Evolutionary conservation across 2,329 filamentous ascomycete species (phyloP).

Genomic region (Fusarium azukiicola): DNA sequence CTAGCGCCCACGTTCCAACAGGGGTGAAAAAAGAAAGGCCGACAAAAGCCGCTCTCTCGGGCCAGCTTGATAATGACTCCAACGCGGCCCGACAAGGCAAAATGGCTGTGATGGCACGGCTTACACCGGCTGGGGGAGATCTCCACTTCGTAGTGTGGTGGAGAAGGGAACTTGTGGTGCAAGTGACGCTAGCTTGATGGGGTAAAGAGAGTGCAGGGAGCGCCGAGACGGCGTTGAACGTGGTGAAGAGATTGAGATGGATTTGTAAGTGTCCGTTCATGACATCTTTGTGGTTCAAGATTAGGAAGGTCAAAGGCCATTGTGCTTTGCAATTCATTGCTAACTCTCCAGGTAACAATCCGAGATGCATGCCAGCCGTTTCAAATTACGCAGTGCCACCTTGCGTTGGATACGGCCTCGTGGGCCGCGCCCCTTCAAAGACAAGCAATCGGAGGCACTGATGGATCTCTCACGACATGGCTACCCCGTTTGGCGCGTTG

Average conservation of each 20-base stretch:
- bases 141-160: slow-evolving; percentile 28
- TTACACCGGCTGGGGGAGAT: slow-evolving; percentile 35
- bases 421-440: neutral
- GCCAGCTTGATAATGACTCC: neutral
- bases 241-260: slow-evolving; percentile 15
- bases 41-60: slow-evolving; percentile 23
- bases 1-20: neutral
- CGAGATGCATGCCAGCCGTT: slow-evolving; percentile 16
- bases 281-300: neutral
- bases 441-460: slow-evolving; percentile 16
- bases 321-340: neutral
- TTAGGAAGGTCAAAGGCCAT: neutral
- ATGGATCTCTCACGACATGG: slow-evolving; percentile 19
- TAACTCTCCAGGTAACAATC: neutral
- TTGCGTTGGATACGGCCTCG: slow-evolving; percentile 4
- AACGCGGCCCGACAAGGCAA: slow-evolving; percentile 12
- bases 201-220: slow-evolving; percentile 11
- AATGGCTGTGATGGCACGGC: slow-evolving; percentile 21
- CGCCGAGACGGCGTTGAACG: neutral
- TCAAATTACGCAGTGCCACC: slow-evolving; percentile 19
- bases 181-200: slow-evolving; percentile 14
- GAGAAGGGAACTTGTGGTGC: slow-evolving; percentile 16
- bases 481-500: neutral
- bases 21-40: slow-evolving; percentile 17
- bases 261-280: neutral